Evolutionary conservation across 2,329 filamentous ascomycete genomes (phyloP).

Genomic region (Rosellinia necatrix): DNA sequence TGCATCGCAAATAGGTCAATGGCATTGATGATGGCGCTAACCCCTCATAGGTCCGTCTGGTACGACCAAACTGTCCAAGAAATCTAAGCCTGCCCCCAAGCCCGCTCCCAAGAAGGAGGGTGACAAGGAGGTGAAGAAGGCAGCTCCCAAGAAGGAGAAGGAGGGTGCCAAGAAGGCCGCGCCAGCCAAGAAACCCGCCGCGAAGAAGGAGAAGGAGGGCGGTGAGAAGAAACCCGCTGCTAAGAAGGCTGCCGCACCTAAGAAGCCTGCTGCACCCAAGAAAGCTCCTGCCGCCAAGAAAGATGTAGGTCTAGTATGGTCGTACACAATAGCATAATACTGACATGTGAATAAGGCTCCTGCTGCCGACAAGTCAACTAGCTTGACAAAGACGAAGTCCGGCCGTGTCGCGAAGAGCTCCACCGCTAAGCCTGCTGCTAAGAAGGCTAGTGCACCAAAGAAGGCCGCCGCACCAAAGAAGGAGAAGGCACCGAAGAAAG

Average conservation of each 20-base stretch:
- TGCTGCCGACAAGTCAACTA: constrained; percentile 45
- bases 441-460: constrained; percentile 49
- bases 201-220: constrained; percentile 56
- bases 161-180: constrained; percentile 35
- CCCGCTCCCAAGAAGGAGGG: constrained; percentile 30
- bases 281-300: constrained; percentile 47
- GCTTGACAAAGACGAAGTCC: constrained; percentile 71
- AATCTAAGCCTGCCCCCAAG: constrained; percentile 55
- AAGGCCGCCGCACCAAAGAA: constrained; percentile 52
- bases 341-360: constrained; percentile 53
- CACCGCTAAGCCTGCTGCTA: constrained; percentile 48
- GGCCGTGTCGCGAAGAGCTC: constrained; percentile 83
- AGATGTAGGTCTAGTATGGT: constrained; percentile 31
- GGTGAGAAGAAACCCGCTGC: constrained; percentile 78
- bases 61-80: constrained; percentile 91
- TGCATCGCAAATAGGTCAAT: neutral
- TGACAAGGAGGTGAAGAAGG: constrained; percentile 38
- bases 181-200: constrained; percentile 43
- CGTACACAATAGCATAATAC: constrained; percentile 9
- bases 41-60: constrained; percentile 72
- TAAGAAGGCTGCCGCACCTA: constrained; percentile 53
- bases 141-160: constrained; percentile 35
- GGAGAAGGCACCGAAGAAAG: constrained; percentile 42
- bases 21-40: constrained; percentile 29
- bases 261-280: constrained; percentile 49